Conservation (phyloP, 352 stramenopile species). For the Phytophthora sojae region DNA sequence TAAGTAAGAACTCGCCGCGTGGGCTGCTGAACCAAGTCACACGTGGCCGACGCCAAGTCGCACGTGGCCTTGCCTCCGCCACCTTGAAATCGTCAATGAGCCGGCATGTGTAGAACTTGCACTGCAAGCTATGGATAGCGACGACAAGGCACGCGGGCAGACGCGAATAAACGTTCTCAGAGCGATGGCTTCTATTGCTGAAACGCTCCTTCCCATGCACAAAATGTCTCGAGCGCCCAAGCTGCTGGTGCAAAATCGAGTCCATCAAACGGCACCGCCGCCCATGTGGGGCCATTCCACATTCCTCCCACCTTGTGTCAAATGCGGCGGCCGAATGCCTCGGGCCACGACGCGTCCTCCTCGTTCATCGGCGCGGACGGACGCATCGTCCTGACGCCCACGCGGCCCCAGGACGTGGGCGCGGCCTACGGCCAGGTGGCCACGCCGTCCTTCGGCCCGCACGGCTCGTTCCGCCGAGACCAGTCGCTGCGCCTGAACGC, state of each 20-base stretch:
- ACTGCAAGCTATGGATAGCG: background rate
- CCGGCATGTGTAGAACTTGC: background rate
- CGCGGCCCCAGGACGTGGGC: slow-evolving; percentile 18
- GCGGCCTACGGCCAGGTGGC: slow-evolving; percentile 46
- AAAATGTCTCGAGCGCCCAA: background rate
- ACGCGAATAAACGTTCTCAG: background rate
- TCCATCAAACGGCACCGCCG: background rate
- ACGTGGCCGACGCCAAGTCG: no score
- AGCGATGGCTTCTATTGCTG: background rate
- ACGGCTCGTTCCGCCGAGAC: slow-evolving; percentile 15
- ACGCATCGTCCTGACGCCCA: slow-evolving; percentile 50
- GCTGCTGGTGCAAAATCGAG: background rate
- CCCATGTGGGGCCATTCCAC: background rate
- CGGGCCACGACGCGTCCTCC: slow-evolving; percentile 1
- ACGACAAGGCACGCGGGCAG: background rate
- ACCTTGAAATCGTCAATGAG: background rate
- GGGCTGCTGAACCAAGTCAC: no score
- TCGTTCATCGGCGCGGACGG: slow-evolving; percentile 45
- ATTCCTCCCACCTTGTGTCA: background rate
- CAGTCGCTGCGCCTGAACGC: slow-evolving; percentile 21
- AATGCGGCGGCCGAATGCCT: slow-evolving; percentile 30
- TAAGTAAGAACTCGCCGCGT: no score
- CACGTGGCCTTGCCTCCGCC: no score
- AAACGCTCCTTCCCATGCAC: background rate
- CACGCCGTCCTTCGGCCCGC: slow-evolving; percentile 32